Base-by-base conservation (phyloP, 2,329 filamentous ascomycete genomes). In the Cytospora mali region DNA sequence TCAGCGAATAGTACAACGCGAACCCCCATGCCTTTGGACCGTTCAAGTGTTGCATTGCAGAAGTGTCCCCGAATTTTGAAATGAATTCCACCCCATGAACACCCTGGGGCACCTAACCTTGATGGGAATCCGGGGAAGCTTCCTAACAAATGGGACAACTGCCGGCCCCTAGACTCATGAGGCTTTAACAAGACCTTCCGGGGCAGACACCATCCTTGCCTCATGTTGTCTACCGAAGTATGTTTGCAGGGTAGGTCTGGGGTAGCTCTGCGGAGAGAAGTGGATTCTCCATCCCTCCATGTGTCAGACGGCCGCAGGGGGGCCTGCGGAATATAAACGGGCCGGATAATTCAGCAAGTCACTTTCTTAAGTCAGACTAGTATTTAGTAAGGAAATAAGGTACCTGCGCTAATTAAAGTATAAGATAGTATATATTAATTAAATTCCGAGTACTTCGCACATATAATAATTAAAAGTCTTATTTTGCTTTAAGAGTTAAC, bases 71-170 rank as follows among this genome's bases (percentile, higher is more conserved):
- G 16, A 39, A 6, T 39, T 18, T 39, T n/a, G n/a, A n/a, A n/a
- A n/a, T n/a, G n/a, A n/a, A n/a, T n/a, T n/a, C n/a, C n/a, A n/a
- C n/a, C n/a, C n/a, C n/a, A n/a, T n/a, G n/a, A n/a, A n/a, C n/a
- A n/a, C n/a, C n/a, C n/a, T n/a, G n/a, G n/a, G 33, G 33, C 5
- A 3, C 10, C 4, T 5, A 29, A 13, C 10, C 23, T 53, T n/a
- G n/a, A 31, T 31, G 33, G 10, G 16, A 49, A 31, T 31, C 33
- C 27, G 57, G 28, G 18, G 23, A 29, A 33, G n/a, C 27, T n/a
- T n/a, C 46, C 51, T 50, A 50, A 54, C 62, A 64, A 64, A 64
- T 64, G 46, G 58, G 54, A 64, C 29, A 64, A 64, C 48, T 64
- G 58, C 62, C 62, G 62, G 53, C 54, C 33, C 39, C 18, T 4